Evolutionary conservation across 352 stramenopile genomes (phyloP), one percentile per base, ranked within the genome.

Genomic region (Globisporangium megalacanthum): DNA sequence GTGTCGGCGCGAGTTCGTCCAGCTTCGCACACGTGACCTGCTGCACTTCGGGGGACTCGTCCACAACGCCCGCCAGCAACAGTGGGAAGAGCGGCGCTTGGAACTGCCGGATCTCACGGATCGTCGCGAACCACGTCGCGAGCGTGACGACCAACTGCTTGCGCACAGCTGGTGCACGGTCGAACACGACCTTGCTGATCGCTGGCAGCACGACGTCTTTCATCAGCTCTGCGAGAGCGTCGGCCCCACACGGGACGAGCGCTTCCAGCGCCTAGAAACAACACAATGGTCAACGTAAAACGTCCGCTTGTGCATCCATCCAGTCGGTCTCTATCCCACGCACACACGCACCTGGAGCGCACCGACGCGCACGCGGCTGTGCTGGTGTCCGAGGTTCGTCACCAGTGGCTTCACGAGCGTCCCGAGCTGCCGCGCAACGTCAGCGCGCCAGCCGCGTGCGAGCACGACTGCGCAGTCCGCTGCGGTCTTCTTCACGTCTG

Each of bases 401-500:
- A 86, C 68, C 36, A 90, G 68, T 0, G 85, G 79, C 14, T 77
- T 77, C 7, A 86, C 74, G 49, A 95, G 77, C 46, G 79, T 72
- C 2, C 74, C 79, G 7, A 91, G 70, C 35, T 93, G 85, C 54
- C 90, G 68, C 39, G 78, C 73, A 1, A 92, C 67, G 14, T 88
- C 73, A 17, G 58, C 60, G 48, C 66, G 70, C 85, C 81, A 91
- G 3, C 52, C 65, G 8, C 54, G 67, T 0, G 76, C 79, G 10
- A 92, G 65, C 19, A 79, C 64, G 35, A 89, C 78, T 39, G 79
- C 68, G 42, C 72, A 84, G 48, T 91, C 83, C 15, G 75, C 69
- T 1, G 74, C 77, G 55, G 84, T 71, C 54, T 91, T 89, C 66
- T 93, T 95, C 50, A 74, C 81, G 41, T 95, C 85, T 13, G 85